Evolutionary conservation across 1,139 yeast species (phyloP).

Genomic region (Saccharomycopsis hybrid): DNA sequence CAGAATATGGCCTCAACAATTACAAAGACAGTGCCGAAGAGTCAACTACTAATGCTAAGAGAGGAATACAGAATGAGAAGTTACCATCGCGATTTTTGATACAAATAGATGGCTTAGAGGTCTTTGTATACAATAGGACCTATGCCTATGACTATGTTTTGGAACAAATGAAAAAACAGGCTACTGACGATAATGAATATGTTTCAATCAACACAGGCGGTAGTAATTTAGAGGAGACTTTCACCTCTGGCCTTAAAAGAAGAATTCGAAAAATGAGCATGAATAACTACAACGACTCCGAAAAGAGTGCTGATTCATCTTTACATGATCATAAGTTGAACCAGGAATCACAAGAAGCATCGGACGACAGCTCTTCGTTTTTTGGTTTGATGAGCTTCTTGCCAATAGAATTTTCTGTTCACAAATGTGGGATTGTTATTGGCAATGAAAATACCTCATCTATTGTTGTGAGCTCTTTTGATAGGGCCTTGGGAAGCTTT

Average conservation of each 20-base stretch:
- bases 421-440: slow-evolving; percentile 64
- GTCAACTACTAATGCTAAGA: slow-evolving; percentile 22
- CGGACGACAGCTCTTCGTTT: background rate
- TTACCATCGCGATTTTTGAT: slow-evolving; percentile 57
- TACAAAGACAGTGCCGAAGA: slow-evolving; percentile 26
- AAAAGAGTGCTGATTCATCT: too few relatives aligned
- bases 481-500: slow-evolving; percentile 47
- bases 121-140: slow-evolving; percentile 74
- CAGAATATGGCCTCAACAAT: slow-evolving; percentile 32
- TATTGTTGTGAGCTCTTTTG: slow-evolving; percentile 55
- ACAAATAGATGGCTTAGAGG: slow-evolving; percentile 69
- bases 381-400: slow-evolving; percentile 36
- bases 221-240: background rate
- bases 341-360: too few relatives aligned
- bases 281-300: too few relatives aligned
- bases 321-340: too few relatives aligned
- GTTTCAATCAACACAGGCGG: too few relatives aligned
- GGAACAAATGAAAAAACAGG: slow-evolving; percentile 34
- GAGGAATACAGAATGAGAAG: slow-evolving; percentile 32
- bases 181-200: slow-evolving; percentile 7
- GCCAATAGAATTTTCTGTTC: slow-evolving; percentile 55
- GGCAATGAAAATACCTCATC: slow-evolving; percentile 81
- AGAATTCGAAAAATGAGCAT: slow-evolving; percentile 10
- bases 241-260: slow-evolving; percentile 23
- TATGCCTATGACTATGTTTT: slow-evolving; percentile 66